Base-by-base conservation (phyloP, 495 filamentous ascomycete species). In the Trichocladium antarcticum region DNA sequence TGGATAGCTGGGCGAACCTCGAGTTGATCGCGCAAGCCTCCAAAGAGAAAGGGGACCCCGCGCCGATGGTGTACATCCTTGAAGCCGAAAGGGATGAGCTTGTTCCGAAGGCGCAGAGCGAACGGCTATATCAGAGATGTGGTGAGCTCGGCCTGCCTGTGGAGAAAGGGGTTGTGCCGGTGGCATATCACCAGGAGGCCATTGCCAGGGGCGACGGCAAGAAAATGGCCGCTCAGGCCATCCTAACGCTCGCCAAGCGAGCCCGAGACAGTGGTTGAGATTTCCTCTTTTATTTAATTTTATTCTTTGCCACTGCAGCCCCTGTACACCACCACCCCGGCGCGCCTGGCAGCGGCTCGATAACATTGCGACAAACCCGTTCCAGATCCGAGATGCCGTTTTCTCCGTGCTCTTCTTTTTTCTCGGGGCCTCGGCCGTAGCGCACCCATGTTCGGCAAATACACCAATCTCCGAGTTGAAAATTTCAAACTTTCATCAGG, bases 71-170 rank as follows among this genome's bases (percentile, higher is more conserved):
- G 0, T 68, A 82, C 7, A 70, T 87, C 5, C 42, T 88, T 11
- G 72, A 77, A 42, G 82, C 81, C 0, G 77, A 70, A 19, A 72
- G 73, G 37, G 84, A 89, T 57, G 83, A 87, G 57, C 67, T 88
- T 0, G 79, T 88, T 2, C 82, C 83, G 3, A 50, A 62, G 28
- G 68, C 74, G 29, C 78, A 82, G 31, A 72, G 69, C 6, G 69
- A 69, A 12, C 60, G 71, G 49, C 66, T 87, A 17, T 61, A 60
- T 31, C 53, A 67, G 40, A 60, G 62, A 35, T 73, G 70, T 45
- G 29, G 61, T 49, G 67, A 69, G 21, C 51, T 71, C n/a, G 59
- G 60, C 5, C 20, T 74, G 14, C 56, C 63, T 1, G 69, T 67
- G 19, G 65, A 62, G 42, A 68, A 56, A 46, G 65, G 51, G 24